phyloP scores from a whole-genome alignment of 257 asterid genomes.

The Capsicum rhomboideum region DNA sequence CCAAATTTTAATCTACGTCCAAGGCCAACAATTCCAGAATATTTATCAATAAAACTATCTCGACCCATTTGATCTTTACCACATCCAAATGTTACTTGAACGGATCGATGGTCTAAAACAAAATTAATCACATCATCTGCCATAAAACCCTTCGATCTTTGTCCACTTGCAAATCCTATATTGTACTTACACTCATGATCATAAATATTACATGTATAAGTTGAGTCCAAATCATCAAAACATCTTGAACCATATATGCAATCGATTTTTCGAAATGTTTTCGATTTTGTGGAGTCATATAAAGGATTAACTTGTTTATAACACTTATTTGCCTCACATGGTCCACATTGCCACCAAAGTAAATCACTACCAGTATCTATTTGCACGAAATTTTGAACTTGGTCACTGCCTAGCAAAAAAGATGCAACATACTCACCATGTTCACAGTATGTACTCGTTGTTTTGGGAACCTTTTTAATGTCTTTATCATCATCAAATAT shows the following conservation, averaged over 20 bases:
- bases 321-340: background rate
- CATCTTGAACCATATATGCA: background rate
- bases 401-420: background rate
- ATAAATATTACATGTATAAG: background rate
- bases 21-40: background rate
- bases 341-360: constrained; percentile 1
- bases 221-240: background rate
- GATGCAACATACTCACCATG: background rate
- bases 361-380: background rate
- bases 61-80: background rate
- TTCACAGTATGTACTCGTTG: background rate
- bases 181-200: background rate
- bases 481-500: background rate
- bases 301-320: background rate
- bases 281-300: background rate
- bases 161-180: background rate
- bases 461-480: background rate
- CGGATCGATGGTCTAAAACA: background rate
- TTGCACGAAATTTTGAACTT: background rate
- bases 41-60: background rate
- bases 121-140: background rate
- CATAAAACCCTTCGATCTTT: background rate
- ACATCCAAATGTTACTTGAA: background rate
- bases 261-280: background rate
- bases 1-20: background rate